These are phyloP conservation scores for Astrephomene gubernaculifera DNA, from an alignment of 139 green algal species.

Conservation along the genomic window DNA sequence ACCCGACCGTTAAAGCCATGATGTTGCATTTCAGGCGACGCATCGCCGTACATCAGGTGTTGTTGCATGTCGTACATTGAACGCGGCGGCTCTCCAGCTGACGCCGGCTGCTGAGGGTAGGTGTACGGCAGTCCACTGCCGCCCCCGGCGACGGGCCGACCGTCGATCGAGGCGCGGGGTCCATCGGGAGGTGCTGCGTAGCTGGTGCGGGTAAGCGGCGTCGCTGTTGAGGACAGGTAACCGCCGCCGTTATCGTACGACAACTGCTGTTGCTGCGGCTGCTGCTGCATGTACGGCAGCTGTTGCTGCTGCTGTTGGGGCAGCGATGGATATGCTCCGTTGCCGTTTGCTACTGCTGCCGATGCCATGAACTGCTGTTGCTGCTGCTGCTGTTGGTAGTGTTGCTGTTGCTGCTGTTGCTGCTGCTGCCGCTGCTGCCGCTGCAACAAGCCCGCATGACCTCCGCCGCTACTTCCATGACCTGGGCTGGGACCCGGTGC, in stretches of 20 bases:
- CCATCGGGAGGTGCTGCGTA: neutral
- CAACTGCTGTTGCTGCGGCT: conserved; percentile 5
- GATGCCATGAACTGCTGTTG: neutral
- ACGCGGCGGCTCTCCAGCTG: neutral
- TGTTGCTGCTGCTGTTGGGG: neutral
- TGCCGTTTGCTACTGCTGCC: neutral
- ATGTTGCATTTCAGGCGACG: no score
- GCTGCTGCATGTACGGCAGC: neutral
- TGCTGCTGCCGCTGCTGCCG: neutral
- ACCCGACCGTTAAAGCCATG: no score
- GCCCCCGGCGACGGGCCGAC: neutral
- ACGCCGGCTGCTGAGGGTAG: neutral
- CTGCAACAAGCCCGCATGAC: neutral
- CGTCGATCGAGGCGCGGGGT: conserved; percentile 15
- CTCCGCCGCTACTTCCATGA: neutral
- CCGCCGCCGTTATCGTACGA: neutral
- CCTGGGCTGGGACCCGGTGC: conserved; percentile 12
- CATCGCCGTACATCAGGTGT: no score
- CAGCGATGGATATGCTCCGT: no score
- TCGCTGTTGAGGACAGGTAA: no score
- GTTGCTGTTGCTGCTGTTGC: conserved; percentile 20
- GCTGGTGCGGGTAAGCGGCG: neutral
- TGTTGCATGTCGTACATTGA: no score
- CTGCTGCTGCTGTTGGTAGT: neutral
- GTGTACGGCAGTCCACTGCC: neutral